Evolutionary conservation across 768 basidiomycete genomes (phyloP), one percentile per base, ranked within the genome.

Genomic region (Hericium alpestre): DNA sequence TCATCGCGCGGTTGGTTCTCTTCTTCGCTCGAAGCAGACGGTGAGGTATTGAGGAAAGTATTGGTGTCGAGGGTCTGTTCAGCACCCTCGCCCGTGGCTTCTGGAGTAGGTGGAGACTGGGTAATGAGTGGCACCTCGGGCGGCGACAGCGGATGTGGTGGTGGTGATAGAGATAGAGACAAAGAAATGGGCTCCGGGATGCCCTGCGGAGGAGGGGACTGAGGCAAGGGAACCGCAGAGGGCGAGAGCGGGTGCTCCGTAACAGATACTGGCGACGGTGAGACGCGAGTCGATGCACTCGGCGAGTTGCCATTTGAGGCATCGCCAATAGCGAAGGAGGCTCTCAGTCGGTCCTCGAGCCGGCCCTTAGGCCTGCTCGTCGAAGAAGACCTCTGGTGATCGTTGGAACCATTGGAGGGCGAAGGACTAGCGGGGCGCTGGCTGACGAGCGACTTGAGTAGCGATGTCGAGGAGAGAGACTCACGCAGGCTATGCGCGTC

Each of bases 321-420:
- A 18, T 89, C 87, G 18, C 77, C 80, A 53, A 77, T 75, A 20
- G 77, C 75, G 62, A 83, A 78, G 25, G 78, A 76, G 73, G 86
- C 83, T 48, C 84, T 79, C n/a, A 91, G 72, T 48, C 90, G 76
- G 57, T 91, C 89, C 69, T 91, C 90, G 2, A 91, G 73, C 22
- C 78, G 86, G 8, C 78, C 74, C 65, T 86, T 85, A 49, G 74
- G 70, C 52, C 66, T 54, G 16, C 58, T 51, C 5, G 61, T 67
- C 37, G 69, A 63, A 50, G 61, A 52, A 5, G 66, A 66, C 48
- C 66, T 66, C 18, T 65, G 58, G 25, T 67, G 61, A 10, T 67
- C 66, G 4, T 39, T 13, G 18, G 39, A 38, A 27, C 15, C 40
- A 4, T 9, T 22, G 20, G 8, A 5, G 12, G 39, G 16, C n/a